Percentiles rank a stretch among this genome's conserved stretches.
phyloP scores from a whole-genome alignment of 1,284 basidiomycete genomes.

The Gymnopus androsaceus region DNA sequence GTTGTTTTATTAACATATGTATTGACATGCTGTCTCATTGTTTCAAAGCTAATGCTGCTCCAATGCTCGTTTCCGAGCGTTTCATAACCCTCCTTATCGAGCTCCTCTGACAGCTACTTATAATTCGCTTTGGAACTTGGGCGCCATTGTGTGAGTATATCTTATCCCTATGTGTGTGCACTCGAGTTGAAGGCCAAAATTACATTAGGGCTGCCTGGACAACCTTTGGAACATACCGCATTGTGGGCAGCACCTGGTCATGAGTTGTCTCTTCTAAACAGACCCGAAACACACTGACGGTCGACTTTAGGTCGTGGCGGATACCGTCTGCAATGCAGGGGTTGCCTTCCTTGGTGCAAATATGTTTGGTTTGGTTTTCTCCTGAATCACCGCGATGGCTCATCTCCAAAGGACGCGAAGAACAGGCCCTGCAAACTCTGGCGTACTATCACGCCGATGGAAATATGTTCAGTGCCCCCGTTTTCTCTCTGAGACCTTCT shows the following conservation, averaged over 20 bases:
- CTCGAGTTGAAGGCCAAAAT: not conserved
- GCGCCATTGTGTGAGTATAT: slow-evolving; percentile 61
- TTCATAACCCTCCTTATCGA: slow-evolving; percentile 75
- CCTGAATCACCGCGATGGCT: slow-evolving; percentile 78
- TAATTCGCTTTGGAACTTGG: slow-evolving; percentile 82
- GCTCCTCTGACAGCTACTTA: slow-evolving; percentile 71
- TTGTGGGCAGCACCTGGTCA: slow-evolving; percentile 64
- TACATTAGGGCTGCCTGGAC: slow-evolving; percentile 68
- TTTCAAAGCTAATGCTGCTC: slow-evolving; percentile 70
- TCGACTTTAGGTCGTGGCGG: too few relatives aligned
- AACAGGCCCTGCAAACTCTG: slow-evolving; percentile 59
- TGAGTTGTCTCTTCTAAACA: too few relatives aligned
- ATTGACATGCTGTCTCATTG: too few relatives aligned
- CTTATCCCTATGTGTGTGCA: not conserved
- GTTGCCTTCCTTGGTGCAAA: slow-evolving; percentile 61
- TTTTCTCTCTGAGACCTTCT: not conserved
- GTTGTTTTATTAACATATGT: too few relatives aligned
- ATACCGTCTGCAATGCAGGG: slow-evolving; percentile 69
- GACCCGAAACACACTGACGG: too few relatives aligned
- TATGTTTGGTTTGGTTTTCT: slow-evolving; percentile 59
- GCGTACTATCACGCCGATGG: slow-evolving; percentile 78
- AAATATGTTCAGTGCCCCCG: slow-evolving; percentile 38
- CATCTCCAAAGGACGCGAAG: slow-evolving; percentile 65
- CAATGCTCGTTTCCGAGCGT: slow-evolving; percentile 78
- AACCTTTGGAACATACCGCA: slow-evolving; percentile 71